Evolutionary conservation across 2,329 filamentous ascomycete genomes (phyloP), one percentile per base, ranked within the genome.

Genomic region (Xylaria sp.): DNA sequence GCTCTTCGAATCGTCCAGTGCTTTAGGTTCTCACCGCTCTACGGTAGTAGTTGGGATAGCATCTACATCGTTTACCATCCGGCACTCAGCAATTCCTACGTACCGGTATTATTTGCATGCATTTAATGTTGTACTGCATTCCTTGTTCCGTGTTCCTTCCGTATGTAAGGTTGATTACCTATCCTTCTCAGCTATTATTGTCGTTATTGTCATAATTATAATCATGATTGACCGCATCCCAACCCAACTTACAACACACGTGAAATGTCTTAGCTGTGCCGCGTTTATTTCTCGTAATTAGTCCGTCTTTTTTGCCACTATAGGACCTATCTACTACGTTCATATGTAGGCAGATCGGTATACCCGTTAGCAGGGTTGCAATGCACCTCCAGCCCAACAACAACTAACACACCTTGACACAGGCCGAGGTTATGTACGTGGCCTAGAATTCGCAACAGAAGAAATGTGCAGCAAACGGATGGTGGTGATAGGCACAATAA

Each of bases 21-120:
- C 36, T 54, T 36, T 54, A 53, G 28, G 51, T 62, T 59, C 65
- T 67, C 65, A 67, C 65, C 65, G 54, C 65, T 64, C 28, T 26
- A 40, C 4, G 2, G 38, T 6, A 15, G 38, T 38, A 38, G 6
- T 10, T 13, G 10, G 10, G 3, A 10, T 5, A 38, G 2, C 36
- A 38, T 40, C 38, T 40, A 15, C 38, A 40, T 13, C 13, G 38
- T 40, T 15, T 4, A 40, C 38, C 38, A 40, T 15, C 5, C 38
- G 38, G 38, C 15, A 40, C 38, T 40, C 38, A 40, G 13, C 38
- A 40, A 40, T 40, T 40, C 38, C 38, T 44, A 44, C 42, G 17
- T 48, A 13, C 46, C 49, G 49, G 40, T 57, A 63, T 38, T 26
- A 36, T 38, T 23, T 28, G 11, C 33, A 38, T 66, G 38, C 28